Percentiles rank a stretch among this genome's conserved stretches.
Evolutionary conservation across 1,284 basidiomycete genomes (phyloP).

Genomic region (Leccinum pallidistipes): DNA sequence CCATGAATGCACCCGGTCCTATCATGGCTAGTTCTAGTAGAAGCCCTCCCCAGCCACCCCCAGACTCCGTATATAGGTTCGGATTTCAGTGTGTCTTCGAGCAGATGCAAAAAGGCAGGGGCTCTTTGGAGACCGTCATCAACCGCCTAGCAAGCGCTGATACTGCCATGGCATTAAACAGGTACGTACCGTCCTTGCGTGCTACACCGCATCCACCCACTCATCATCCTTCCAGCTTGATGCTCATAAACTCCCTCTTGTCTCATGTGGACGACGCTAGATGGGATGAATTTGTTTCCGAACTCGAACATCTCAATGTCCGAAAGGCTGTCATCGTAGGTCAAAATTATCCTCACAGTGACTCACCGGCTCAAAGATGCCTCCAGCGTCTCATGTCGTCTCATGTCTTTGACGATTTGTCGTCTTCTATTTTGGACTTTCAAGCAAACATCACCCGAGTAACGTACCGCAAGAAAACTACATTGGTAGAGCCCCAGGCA

Average conservation of each 20-base stretch:
- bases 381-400: conserved; percentile 82
- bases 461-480: conserved; percentile 78
- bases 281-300: conserved; percentile 78
- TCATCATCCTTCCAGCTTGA: conserved; percentile 56
- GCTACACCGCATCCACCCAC: conserved; percentile 8
- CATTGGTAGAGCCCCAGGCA: conserved; percentile 68
- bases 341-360: conserved; percentile 9
- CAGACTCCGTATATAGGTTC: conserved; percentile 74
- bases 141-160: conserved; percentile 79
- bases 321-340: conserved; percentile 83
- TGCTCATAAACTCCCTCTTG: conserved; percentile 86
- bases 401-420: conserved; percentile 83
- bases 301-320: conserved; percentile 79
- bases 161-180: conserved; percentile 81
- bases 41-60: conserved; percentile 47
- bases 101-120: conserved; percentile 70
- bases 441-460: conserved; percentile 87
- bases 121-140: conserved; percentile 75
- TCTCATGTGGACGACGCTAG: conserved; percentile 73
- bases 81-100: conserved; percentile 84
- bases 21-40: conserved; percentile 61
- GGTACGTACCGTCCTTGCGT: conserved; percentile 45
- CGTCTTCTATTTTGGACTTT: conserved; percentile 87
- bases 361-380: conserved; percentile 12
- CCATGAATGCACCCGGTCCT: conserved; percentile 58